Conservation (phyloP, 139 green algal species). For the Coccomyxa sp. region DNA sequence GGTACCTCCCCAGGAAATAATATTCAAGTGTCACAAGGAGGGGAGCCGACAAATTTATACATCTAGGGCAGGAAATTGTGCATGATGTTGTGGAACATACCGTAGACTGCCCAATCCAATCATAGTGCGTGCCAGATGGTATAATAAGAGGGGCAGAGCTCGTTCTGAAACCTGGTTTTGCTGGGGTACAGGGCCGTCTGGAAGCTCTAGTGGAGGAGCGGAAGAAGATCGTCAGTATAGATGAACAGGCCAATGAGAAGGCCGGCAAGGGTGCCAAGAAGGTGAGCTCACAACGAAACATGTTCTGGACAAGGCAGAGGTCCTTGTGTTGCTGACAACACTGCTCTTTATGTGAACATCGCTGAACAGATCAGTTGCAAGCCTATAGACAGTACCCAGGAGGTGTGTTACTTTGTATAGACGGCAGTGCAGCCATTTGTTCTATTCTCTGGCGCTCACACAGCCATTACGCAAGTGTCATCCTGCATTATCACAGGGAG, state of each 20-base stretch:
- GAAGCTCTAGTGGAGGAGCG: constrained; percentile 57
- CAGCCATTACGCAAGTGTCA: no score
- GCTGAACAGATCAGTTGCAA: background rate
- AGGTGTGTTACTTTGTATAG: background rate
- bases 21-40: no score
- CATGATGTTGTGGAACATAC: no score
- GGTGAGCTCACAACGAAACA: background rate
- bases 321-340: no score
- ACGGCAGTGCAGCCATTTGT: background rate
- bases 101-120: no score
- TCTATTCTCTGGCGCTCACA: no score
- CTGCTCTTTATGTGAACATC: background rate
- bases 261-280: background rate
- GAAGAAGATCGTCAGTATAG: constrained; percentile 52
- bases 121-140: no score
- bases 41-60: no score
- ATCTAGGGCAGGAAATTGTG: no score
- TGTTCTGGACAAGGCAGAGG: background rate
- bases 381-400: background rate
- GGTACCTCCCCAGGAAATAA: no score
- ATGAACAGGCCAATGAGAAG: constrained; percentile 5
- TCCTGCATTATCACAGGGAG: background rate
- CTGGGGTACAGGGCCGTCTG: constrained; percentile 40
- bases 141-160: background rate
- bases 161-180: background rate